Evolutionary conservation across 495 filamentous ascomycete species (phyloP).

Genomic region (Cercophora samala): DNA sequence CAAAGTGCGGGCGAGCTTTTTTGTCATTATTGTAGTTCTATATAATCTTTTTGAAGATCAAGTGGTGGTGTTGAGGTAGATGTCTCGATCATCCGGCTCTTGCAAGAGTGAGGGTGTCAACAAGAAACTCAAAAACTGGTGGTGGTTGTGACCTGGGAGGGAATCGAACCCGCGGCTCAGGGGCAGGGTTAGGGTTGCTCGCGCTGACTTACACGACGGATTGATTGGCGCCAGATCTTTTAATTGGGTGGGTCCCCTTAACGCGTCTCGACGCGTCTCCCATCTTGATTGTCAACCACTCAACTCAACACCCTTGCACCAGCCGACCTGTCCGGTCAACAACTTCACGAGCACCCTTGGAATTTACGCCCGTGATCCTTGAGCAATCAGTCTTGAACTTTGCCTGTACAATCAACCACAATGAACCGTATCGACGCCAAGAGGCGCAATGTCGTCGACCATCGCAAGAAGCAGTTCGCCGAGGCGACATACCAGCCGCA

Average conservation of each 20-base stretch:
- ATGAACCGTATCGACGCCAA: conserved; percentile 86
- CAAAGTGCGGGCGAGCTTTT: not conserved
- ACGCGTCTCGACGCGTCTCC: conserved; percentile 32
- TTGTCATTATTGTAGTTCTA: not conserved
- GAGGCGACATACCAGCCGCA: conserved; percentile 64
- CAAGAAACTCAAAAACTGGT: not conserved
- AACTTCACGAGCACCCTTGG: not conserved
- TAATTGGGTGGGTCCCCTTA: conserved; percentile 10
- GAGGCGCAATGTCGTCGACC: conserved; percentile 66
- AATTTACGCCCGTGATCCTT: not conserved
- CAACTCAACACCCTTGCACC: not conserved
- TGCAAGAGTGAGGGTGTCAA: not conserved
- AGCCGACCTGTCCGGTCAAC: not conserved
- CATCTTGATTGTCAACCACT: conserved; percentile 6
- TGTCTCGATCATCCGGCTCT: not conserved
- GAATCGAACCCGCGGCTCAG: not conserved
- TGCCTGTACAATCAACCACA: conserved; percentile 22
- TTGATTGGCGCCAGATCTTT: conserved; percentile 10
- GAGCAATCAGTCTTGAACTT: not conserved
- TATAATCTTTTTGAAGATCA: not conserved
- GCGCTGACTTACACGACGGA: not conserved
- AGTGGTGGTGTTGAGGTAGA: not conserved
- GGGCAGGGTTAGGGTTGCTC: conserved; percentile 18
- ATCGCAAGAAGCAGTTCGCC: conserved; percentile 85
- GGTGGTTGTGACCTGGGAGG: not conserved